A percentile compares a stretch with the other conserved stretches of the same genome.
Evolutionary conservation across 2,329 filamentous ascomycete species (phyloP).

Genomic region (Canariomyces notabilis): DNA sequence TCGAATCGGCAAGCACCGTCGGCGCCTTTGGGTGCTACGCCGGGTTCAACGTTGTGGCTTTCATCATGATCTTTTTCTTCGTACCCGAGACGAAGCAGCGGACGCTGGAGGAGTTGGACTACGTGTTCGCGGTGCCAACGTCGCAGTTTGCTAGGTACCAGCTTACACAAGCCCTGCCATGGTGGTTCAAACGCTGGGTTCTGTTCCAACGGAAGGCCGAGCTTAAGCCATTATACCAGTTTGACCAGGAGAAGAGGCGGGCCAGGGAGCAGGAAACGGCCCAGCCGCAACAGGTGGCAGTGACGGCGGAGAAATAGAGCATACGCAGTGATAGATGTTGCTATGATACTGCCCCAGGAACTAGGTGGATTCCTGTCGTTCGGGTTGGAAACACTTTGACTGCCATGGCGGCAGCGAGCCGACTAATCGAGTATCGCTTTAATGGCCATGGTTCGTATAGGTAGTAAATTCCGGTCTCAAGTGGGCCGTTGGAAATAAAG

Average conservation of each 20-base stretch:
- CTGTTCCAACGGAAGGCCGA: constrained; percentile 43
- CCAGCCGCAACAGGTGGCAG: neutral
- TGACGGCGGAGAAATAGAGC: neutral
- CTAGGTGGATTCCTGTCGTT: too few relatives aligned
- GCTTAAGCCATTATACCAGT: constrained; percentile 45
- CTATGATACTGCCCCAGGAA: too few relatives aligned
- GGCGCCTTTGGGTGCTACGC: constrained; percentile 53
- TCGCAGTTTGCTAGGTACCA: constrained; percentile 54
- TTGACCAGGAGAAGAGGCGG: constrained; percentile 11
- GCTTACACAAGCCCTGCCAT: constrained; percentile 51
- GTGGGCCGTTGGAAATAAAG: too few relatives aligned
- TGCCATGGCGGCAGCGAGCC: too few relatives aligned
- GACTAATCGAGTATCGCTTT: too few relatives aligned
- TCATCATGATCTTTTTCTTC: constrained; percentile 52
- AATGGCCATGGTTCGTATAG: too few relatives aligned
- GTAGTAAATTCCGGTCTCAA: too few relatives aligned
- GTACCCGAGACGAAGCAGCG: constrained; percentile 57
- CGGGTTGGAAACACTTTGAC: too few relatives aligned
- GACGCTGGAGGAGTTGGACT: constrained; percentile 56
- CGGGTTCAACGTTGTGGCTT: constrained; percentile 49
- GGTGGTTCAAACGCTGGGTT: constrained; percentile 55
- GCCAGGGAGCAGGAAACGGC: neutral
- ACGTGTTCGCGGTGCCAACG: constrained; percentile 56
- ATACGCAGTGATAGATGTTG: too few relatives aligned
- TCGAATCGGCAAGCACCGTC: constrained; percentile 38